Evolutionary conservation across 768 basidiomycete genomes (phyloP).

Genomic region (Pholiota microspora): DNA sequence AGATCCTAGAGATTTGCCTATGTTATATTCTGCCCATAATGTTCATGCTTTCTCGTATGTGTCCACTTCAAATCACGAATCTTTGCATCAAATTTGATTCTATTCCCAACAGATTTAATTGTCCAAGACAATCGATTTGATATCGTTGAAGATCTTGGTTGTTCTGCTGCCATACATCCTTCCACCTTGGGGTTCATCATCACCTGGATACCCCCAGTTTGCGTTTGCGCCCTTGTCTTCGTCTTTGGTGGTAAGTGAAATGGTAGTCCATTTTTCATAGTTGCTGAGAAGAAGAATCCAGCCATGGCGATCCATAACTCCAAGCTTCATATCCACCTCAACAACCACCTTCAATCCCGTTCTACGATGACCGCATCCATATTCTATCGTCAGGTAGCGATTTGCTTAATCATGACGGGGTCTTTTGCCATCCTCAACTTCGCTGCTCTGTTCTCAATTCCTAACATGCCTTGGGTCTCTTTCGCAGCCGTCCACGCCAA

Average conservation of each 20-base stretch:
- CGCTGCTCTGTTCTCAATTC: conserved; percentile 35
- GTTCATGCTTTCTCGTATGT: conserved; percentile 61
- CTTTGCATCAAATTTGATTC: neutral
- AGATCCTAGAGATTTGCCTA: conserved; percentile 42
- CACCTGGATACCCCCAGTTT: conserved; percentile 45
- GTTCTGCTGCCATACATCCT: conserved; percentile 44
- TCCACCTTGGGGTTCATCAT: conserved; percentile 40
- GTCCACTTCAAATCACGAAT: neutral
- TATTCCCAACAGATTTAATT: conserved; percentile 43
- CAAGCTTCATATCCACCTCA: conserved; percentile 26
- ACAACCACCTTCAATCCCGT: conserved; percentile 36
- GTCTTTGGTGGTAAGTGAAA: conserved; percentile 42
- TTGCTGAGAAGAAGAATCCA: conserved; percentile 10
- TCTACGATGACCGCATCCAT: conserved; percentile 40
- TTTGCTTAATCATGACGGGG: conserved; percentile 42
- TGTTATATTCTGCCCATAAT: conserved; percentile 56
- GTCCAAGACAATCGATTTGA: conserved; percentile 65
- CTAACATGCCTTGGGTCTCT: conserved; percentile 36
- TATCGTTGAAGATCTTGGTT: conserved; percentile 57
- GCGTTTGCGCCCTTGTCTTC: conserved; percentile 39
- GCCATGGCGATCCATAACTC: conserved; percentile 35
- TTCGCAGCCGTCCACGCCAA: conserved; percentile 47
- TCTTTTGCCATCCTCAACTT: conserved; percentile 38
- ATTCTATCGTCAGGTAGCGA: conserved; percentile 57
- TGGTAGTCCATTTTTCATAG: too few species aligned